Percentiles rank a stretch among this genome's conserved stretches.
These are phyloP conservation scores for Tetrahymena elliotti DNA, from an alignment of 73 alveolate genomes.

Conservation along the genomic window DNA sequence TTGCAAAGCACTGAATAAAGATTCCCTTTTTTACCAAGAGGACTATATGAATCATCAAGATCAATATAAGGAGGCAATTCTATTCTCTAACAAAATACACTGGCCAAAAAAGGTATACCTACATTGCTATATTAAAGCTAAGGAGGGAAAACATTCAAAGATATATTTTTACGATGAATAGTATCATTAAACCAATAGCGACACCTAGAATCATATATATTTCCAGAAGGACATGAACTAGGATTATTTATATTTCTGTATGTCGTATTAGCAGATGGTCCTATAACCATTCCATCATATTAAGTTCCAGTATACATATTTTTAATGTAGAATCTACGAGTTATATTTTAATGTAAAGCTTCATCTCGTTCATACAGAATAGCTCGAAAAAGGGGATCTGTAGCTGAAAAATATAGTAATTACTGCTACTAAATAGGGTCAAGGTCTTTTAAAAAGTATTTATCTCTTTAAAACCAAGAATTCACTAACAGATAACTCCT, in stretches of 20 bases:
- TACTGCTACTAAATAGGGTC: not conserved
- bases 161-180: not conserved
- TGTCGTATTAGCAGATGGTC: not conserved
- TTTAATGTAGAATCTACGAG: not conserved
- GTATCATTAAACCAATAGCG: not conserved
- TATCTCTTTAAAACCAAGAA: not conserved
- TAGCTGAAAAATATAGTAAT: not conserved
- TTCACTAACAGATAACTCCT: not conserved
- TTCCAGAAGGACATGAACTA: not conserved
- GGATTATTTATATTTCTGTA: not conserved
- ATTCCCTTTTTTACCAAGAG: not conserved
- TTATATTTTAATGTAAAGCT: not conserved
- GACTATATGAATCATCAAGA: not conserved
- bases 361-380: not conserved
- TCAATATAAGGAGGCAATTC: not conserved
- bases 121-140: not conserved
- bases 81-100: not conserved
- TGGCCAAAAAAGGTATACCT: not conserved
- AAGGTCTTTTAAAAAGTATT: not conserved
- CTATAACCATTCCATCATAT: not conserved
- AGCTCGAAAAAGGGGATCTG: not conserved
- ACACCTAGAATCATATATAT: not conserved
- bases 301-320: not conserved
- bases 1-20: not conserved
- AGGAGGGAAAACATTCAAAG: not conserved